Conservation (phyloP, 768 basidiomycete species). For the Rhodotorula sphaerocarpa region DNA sequence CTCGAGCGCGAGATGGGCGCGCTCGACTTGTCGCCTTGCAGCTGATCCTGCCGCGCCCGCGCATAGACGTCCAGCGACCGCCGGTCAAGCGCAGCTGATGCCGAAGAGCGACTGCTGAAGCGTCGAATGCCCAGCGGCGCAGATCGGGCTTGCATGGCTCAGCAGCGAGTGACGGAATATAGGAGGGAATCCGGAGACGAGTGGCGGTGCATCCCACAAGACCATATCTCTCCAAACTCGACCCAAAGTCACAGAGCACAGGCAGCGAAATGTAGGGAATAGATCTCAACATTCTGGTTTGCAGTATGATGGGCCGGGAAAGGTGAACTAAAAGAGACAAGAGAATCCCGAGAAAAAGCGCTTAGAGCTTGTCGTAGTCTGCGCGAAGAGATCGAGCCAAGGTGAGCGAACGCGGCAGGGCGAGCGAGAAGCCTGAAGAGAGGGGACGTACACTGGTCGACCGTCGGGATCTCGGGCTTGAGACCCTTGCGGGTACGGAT, state of each 20-base stretch:
- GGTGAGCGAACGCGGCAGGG: not conserved
- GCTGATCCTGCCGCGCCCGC: slow-evolving; percentile 13
- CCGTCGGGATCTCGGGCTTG: slow-evolving; percentile 80
- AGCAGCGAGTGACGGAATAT: too few relatives aligned
- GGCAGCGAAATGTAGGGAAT: not conserved
- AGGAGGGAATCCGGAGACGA: too few relatives aligned
- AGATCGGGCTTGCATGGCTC: not conserved
- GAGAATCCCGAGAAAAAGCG: not conserved
- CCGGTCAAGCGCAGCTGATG: slow-evolving; percentile 14
- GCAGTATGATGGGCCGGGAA: not conserved
- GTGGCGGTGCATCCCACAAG: too few relatives aligned
- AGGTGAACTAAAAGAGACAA: not conserved
- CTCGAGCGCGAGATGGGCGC: slow-evolving; percentile 43
- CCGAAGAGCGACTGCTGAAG: not conserved
- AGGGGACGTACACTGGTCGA: slow-evolving; percentile 67
- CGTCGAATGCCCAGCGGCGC: too few relatives aligned
- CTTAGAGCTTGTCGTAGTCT: slow-evolving; percentile 11
- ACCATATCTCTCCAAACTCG: not conserved
- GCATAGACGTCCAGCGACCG: slow-evolving; percentile 30
- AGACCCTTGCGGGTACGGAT: slow-evolving; percentile 93
- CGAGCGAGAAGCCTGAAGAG: not conserved
- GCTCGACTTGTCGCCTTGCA: not conserved
- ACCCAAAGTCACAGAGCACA: too few relatives aligned
- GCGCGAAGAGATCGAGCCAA: not conserved
- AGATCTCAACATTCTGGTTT: not conserved